Base-by-base conservation (phyloP, 495 filamentous ascomycete species). In the Umbilicaria muhlenbergii region DNA sequence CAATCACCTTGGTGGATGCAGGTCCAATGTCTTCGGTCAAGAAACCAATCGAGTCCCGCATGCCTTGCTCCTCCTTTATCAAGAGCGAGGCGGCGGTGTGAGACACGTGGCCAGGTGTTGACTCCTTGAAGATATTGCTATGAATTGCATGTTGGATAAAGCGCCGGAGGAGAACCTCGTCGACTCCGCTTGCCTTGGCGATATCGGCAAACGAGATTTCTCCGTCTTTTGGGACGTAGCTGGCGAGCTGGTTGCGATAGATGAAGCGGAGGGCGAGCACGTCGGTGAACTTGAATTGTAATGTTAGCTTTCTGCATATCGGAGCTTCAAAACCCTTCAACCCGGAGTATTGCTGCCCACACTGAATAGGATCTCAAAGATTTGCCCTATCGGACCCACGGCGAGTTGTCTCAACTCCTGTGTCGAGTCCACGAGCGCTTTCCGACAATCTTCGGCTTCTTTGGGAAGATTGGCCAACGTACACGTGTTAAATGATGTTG, bases 1-100 rank as follows among this genome's bases (percentile, higher is more conserved):
- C 55, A 17, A 47, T 45, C 41, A 52, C 36, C 45, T 53, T 43
- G 15, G 38, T 17, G 4, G 31, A 17, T 5, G 31, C 38, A 12
- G 38, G 38, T 5, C 32, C 33, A 3, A 36, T n/a, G 18, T 47
- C 44, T 28, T 41, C 33, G 14, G 28, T 11, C 32, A 42, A 17
- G 15, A 47, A 16, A 14, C 38, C 39, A 18, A 47, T 24, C 14
- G 19, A 21, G 21, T 47, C 44, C 15, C 21, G 3, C 8, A 41
- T 14, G 13, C 32, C 44, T 11, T 16, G 35, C 28, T 32, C 18
- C 11, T 13, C 38, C 19, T 33, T 19, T 8, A 48, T 24, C 6
- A 41, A 36, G 3, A 32, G 18, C 7, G 44, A 47, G 4, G 38
- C 11, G 11, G 44, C 44, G 2, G 44, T 47, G 19, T 47, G 44